phyloP scores from a whole-genome alignment of 2,329 filamentous ascomycete genomes.

The Fusarium caatingaense region DNA sequence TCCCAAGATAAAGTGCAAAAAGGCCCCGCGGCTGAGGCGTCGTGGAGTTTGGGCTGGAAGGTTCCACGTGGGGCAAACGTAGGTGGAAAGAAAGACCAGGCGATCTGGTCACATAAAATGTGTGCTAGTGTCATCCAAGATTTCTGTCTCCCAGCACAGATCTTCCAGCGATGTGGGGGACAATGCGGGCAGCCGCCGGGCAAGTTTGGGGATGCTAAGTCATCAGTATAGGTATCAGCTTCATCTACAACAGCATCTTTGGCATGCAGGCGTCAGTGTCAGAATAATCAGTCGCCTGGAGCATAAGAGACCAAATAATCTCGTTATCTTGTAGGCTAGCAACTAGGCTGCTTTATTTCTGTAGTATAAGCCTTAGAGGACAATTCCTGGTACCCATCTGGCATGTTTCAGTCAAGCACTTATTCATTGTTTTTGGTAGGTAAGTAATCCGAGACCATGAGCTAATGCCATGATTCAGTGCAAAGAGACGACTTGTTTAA shows the following conservation, averaged over 20 bases:
- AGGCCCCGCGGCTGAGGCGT: constrained; percentile 40
- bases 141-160: neutral
- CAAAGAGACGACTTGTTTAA: constrained; percentile 21
- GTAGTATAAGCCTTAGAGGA: no score
- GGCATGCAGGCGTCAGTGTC: neutral
- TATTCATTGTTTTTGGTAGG: neutral
- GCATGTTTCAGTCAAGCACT: neutral
- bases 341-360: no score
- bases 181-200: neutral
- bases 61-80: constrained; percentile 46
- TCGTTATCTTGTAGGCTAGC: no score
- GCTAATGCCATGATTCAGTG: neutral
- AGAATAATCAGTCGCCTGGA: no score
- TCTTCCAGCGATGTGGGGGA: constrained; percentile 5
- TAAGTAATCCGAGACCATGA: neutral
- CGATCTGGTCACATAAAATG: neutral
- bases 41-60: constrained; percentile 46
- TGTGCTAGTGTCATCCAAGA: neutral
- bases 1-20: constrained; percentile 25
- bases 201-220: neutral
- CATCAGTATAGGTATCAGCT: neutral
- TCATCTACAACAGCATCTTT: neutral
- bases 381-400: no score
- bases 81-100: constrained; percentile 22
- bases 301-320: no score